Conservation (phyloP, 164 flowering plant genomes). For the Stephania cephalantha region DNA sequence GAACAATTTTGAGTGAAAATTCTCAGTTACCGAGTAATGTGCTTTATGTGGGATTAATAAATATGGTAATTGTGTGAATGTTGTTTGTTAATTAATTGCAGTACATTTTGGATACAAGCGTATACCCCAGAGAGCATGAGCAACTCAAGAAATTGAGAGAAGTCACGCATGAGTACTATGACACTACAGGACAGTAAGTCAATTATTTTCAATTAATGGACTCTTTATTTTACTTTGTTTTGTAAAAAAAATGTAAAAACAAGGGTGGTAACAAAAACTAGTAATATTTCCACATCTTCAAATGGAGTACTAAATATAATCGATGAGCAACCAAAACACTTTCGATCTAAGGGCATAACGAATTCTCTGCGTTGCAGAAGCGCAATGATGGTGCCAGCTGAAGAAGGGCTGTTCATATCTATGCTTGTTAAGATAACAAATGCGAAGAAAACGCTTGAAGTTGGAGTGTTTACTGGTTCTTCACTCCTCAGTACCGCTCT, state of each 20-base stretch:
- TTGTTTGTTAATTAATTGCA: conserved; percentile 9
- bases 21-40: too few species aligned
- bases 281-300: too few species aligned
- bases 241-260: neutral
- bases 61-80: too few species aligned
- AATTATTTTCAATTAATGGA: neutral
- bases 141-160: conserved; percentile 34
- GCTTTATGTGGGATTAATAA: too few species aligned
- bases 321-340: too few species aligned
- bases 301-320: too few species aligned
- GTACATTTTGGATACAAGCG: conserved; percentile 39
- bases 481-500: conserved; percentile 64
- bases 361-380: conserved; percentile 28
- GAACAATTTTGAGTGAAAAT: too few species aligned
- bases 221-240: neutral
- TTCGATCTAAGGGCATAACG: too few species aligned
- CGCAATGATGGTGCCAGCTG: conserved; percentile 56
- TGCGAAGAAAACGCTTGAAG: conserved; percentile 60
- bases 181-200: neutral
- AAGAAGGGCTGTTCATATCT: conserved; percentile 59
- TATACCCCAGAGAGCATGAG: conserved; percentile 37
- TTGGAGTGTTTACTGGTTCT: conserved; percentile 61
- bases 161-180: conserved; percentile 22
- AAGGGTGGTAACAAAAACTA: too few species aligned
- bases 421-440: conserved; percentile 58